Base-by-base conservation (phyloP, 495 filamentous ascomycete species). In the Talaromyces proteolyticus region DNA sequence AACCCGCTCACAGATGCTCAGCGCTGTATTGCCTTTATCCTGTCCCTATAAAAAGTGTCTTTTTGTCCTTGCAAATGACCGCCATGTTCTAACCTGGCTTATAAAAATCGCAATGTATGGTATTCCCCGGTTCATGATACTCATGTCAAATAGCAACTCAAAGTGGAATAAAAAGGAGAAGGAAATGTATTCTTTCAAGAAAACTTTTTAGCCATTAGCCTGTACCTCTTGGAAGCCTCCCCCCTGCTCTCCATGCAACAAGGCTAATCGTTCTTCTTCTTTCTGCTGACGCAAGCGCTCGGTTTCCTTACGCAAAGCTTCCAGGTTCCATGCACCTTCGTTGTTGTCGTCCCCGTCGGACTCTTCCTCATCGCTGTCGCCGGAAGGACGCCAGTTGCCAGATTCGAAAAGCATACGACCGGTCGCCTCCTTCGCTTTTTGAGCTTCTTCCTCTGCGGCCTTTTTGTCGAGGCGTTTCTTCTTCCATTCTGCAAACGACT, bases 401-500 rank as follows among this genome's bases (percentile, higher is more conserved):
- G 87, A 88, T 69, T 99, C 93, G 66, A 99, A 99, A 68, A 99
- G 72, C 21, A 89, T 86, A 67, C 91, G 79, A 56, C 93, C 93
- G 22, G 94, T 99, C 16, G 88, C 90, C 57, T 99, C 93, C 75
- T 96, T 97, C 53, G 89, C 88, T 64, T 85, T 76, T 57, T 82
- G 78, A 25, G 92, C 91, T 65, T 95, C 81, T 51, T 89, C 84
- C 59, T 97, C 93, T 25, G 91, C 93, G 17, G 86, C 86, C 76
- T 95, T 96, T 84, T 99, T 99, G 67, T 89, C 84, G 57, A 96
- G 64, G 40, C 93, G 85, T 42, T 90, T 85, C 69, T 89, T 84
- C 79, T 97, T 99, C 91, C 93, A 99, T 53, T 87, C 87, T 45
- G 88, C 88, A 62, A 99, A 99, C 1, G 80, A 79, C 63, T 97